Evolutionary conservation across 2,329 filamentous ascomycete species (phyloP).

Genomic region (Xylaria sp.): DNA sequence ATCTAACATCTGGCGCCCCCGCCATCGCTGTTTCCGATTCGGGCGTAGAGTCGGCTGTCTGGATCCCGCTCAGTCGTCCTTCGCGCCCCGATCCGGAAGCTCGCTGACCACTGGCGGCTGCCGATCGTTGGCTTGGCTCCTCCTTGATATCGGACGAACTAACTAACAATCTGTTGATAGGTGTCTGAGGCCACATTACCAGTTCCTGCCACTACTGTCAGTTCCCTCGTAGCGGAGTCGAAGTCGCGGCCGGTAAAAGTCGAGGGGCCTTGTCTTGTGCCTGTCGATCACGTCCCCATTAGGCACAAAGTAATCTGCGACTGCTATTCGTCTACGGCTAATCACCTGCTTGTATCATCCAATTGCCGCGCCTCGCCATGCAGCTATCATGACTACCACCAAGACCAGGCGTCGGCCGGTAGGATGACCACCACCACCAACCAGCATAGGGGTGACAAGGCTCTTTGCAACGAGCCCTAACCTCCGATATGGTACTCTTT

Average conservation of each 20-base stretch:
- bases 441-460: slow-evolving; percentile 8
- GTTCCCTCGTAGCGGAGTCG: background rate
- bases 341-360: slow-evolving; percentile 37
- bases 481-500: slow-evolving; percentile 24
- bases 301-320: slow-evolving; percentile 11
- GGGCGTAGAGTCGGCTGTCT: slow-evolving; percentile 17
- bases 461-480: slow-evolving; percentile 21
- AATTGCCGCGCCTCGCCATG: slow-evolving; percentile 21
- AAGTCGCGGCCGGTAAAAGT: slow-evolving; percentile 2
- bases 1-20: slow-evolving; percentile 11
- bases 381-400: slow-evolving; percentile 25
- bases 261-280: slow-evolving; percentile 20
- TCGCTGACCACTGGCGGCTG: slow-evolving; percentile 9
- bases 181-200: background rate
- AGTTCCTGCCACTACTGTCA: background rate
- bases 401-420: slow-evolving; percentile 12
- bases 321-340: slow-evolving; percentile 18
- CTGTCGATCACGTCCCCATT: slow-evolving; percentile 29
- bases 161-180: slow-evolving; percentile 6
- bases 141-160: background rate
- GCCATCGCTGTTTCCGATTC: slow-evolving; percentile 21
- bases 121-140: slow-evolving; percentile 10
- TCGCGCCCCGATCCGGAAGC: slow-evolving; percentile 29
- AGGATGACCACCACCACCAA: slow-evolving; percentile 24
- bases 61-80: slow-evolving; percentile 9